Conservation (phyloP, 2,329 filamentous ascomycete species). For the Chrysosporium queenslandicum region DNA sequence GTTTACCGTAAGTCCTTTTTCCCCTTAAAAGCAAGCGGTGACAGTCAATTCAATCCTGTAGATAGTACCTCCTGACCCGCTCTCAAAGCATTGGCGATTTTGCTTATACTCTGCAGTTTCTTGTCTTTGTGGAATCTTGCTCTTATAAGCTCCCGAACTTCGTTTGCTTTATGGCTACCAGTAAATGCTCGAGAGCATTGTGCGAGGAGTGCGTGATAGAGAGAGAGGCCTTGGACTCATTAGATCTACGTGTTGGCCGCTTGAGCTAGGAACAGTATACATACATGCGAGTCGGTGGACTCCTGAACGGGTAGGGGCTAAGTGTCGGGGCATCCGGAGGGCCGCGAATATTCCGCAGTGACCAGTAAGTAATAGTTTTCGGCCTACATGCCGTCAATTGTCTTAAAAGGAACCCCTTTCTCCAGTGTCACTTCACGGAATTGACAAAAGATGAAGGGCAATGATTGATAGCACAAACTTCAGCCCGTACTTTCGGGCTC, state of each 20-base stretch:
- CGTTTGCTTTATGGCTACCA: constrained; percentile 18
- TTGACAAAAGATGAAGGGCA: too few relatives aligned
- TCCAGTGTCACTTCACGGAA: too few relatives aligned
- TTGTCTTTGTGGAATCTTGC: constrained; percentile 33
- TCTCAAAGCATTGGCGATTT: constrained; percentile 31
- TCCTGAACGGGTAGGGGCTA: constrained; percentile 29
- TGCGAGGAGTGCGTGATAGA: constrained; percentile 39
- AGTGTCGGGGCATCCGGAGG: constrained; percentile 30
- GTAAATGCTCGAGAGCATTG: constrained; percentile 30
- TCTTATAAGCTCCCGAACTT: constrained; percentile 26
- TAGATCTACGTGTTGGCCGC: constrained; percentile 5
- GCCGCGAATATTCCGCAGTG: background rate
- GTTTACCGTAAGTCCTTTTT: background rate
- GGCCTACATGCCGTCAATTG: background rate
- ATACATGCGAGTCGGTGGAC: constrained; percentile 40
- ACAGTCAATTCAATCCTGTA: background rate
- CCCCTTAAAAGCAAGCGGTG: background rate
- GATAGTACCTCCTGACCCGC: constrained; percentile 35
- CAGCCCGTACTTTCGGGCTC: too few relatives aligned
- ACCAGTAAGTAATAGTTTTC: background rate
- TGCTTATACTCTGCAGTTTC: constrained; percentile 31
- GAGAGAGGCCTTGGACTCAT: constrained; percentile 27
- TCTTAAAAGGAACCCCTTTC: too few relatives aligned
- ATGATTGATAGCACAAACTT: too few relatives aligned
- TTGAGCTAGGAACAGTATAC: constrained; percentile 23